Base-by-base conservation (phyloP, 2,329 filamentous ascomycete genomes). In the Neocucurbitaria cava region DNA sequence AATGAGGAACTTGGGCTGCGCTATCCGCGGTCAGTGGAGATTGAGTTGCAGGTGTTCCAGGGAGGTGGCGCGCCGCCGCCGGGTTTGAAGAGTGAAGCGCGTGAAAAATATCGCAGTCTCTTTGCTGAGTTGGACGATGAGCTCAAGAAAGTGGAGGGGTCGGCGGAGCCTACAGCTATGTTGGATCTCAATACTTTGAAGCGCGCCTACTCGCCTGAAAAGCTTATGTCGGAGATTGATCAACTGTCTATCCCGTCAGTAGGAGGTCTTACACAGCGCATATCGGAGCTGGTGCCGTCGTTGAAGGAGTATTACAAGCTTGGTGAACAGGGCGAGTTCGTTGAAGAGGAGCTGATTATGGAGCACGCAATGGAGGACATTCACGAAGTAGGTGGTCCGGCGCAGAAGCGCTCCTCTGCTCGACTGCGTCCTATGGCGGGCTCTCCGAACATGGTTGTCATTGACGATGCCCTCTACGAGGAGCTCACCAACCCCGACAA, bases 221-320 rank as follows among this genome's bases (percentile, higher is more conserved):
- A 31, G 43, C 44, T 62, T n/a, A 69, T 81, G 23, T 72, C 71
- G 38, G 79, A 82, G 62, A 72, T 81, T 60, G 76, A 80, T 23
- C 73, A 76, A 26, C 64, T 82, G 20, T 77, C 76, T 4, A 77
- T 82, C 21, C 80, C 80, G 15, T 80, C 77, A 4, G 74, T 81
- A 15, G 72, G 70, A 24, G 77, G 72, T 10, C 69, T 82, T 7
- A 81, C 79, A 1, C 73, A 80, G 45, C 74, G 79, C 18, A 65
- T 82, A 11, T 80, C 79, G 0, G 77, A 79, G 62, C 68, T 81
- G 11, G 59, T 82, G 17, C 80, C 79, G 5, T 76, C 77, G 9
- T 58, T 82, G 46, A 73, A 67, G 21, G 75, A 76, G 46, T 69
- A 77, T 40, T 73, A 76, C 49, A 69, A 75, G 20, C 18, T 56